Conservation (phyloP, 2,329 filamentous ascomycete genomes). For the Oidium heveae region DNA sequence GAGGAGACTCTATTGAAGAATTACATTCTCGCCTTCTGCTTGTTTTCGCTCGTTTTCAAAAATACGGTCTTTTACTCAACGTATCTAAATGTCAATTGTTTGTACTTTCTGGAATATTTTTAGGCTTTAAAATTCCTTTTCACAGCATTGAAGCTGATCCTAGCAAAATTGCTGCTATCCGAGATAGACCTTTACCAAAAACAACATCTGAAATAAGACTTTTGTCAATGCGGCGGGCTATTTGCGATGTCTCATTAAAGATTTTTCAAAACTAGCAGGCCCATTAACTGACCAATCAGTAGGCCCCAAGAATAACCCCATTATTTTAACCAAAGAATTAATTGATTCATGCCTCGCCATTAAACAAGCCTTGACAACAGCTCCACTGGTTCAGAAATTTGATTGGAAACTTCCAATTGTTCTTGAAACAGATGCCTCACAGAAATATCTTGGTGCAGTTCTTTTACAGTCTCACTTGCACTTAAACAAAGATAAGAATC, state of each 20-base stretch:
- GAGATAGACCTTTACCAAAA: neutral
- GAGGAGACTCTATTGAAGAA: neutral
- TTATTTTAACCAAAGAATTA: too few species aligned
- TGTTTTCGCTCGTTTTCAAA: neutral
- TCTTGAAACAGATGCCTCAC: too few species aligned
- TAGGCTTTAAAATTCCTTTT: neutral
- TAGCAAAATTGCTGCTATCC: neutral
- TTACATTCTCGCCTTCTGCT: neutral
- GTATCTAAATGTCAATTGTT: neutral
- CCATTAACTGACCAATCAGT: too few species aligned
- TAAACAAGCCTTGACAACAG: too few species aligned
- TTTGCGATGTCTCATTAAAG: neutral
- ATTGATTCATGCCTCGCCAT: too few species aligned
- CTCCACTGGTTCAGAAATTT: too few species aligned
- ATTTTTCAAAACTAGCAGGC: too few species aligned
- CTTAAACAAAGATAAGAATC: too few species aligned
- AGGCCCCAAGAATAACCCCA: too few species aligned
- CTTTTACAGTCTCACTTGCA: too few species aligned
- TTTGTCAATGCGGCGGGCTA: neutral
- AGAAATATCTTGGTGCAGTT: too few species aligned
- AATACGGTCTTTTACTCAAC: neutral
- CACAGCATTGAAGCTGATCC: neutral
- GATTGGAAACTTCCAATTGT: too few species aligned
- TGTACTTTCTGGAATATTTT: neutral
- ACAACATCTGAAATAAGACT: neutral